phyloP scores from a whole-genome alignment of 805 yeast genomes.

The Ascoidea asiatica region DNA sequence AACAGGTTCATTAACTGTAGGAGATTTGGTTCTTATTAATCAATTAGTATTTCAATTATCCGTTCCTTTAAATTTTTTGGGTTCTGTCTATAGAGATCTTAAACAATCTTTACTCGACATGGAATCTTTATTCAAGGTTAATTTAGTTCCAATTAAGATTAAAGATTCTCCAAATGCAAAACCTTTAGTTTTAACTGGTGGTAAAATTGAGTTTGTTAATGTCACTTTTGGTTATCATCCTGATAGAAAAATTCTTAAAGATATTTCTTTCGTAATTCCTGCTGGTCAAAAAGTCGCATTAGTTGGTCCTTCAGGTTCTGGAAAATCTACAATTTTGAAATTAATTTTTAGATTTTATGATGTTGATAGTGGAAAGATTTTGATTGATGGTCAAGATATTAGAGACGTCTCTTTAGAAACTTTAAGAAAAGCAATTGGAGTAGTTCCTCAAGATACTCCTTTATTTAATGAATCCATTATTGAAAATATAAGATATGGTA shows the following conservation, averaged over 20 bases:
- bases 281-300: conserved; percentile 87
- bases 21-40: conserved; percentile 88
- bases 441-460: conserved; percentile 97
- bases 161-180: conserved; percentile 49
- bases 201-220: conserved; percentile 79
- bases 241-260: conserved; percentile 69
- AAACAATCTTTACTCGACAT: conserved; percentile 88
- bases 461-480: conserved; percentile 80
- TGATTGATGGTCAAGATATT: conserved; percentile 84
- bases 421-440: conserved; percentile 65
- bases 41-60: conserved; percentile 93
- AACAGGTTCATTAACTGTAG: conserved; percentile 70
- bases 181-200: conserved; percentile 38
- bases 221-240: conserved; percentile 89
- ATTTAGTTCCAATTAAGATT: conserved; percentile 57
- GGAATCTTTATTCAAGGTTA: conserved; percentile 87
- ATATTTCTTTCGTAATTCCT: conserved; percentile 76
- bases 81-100: conserved; percentile 89
- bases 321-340: conserved; percentile 80
- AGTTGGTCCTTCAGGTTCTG: conserved; percentile 95
- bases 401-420: conserved; percentile 61
- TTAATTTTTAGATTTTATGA: conserved; percentile 86
- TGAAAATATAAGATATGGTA: conserved; percentile 82
- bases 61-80: conserved; percentile 87
- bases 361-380: conserved; percentile 59